Evolutionary conservation across 2,329 filamentous ascomycete species (phyloP), one percentile per base, ranked within the genome.

Genomic region (Mollisia scopiformis): DNA sequence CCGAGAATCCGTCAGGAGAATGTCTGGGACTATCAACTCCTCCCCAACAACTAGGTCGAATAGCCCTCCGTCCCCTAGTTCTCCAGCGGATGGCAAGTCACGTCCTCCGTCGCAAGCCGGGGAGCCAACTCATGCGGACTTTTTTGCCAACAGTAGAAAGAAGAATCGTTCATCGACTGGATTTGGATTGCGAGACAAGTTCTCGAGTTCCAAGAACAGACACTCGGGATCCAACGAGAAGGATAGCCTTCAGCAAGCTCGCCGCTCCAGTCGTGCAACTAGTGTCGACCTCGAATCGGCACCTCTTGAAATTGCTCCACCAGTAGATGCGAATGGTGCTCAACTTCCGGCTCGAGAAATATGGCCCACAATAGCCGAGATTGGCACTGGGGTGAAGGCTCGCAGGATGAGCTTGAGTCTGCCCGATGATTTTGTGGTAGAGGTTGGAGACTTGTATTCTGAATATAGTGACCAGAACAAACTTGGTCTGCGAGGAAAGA

Each of bases 371-470:
- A 82, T 86, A 1, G 89, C 91, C 1, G 86, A 87, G 55, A 83
- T 84, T 23, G 91, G 91, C 13, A 89, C 88, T 19, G 91, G 91
- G 10, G 82, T 91, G 73, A 94, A 93, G 77, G 88, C 91, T 30
- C 84, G 90, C n/a, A 87, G 90, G 54, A 80, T 94, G 77, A 93
- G 90, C 71, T 75, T 91, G 52, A 89, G 84, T 69, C 78, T 92
- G 27, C 88, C 89, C 1, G 89, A 92, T 67, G 88, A 92, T 67
- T 91, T 92, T 71, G 83, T 46, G 28, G 88, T 93, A 30, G 43
- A 47, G 3, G 88, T 87, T 10, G 88, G 82, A 27, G 87, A 91
- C 55, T 80, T 94, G 3, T 81, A 85, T 62, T 80, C 82, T 50
- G 90, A 93, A 68, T 94, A 87, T 68, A 86, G 88, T 63, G 89